phyloP scores from a whole-genome alignment of 1,284 basidiomycete species.

The Cutaneotrichosporon daszewskae region DNA sequence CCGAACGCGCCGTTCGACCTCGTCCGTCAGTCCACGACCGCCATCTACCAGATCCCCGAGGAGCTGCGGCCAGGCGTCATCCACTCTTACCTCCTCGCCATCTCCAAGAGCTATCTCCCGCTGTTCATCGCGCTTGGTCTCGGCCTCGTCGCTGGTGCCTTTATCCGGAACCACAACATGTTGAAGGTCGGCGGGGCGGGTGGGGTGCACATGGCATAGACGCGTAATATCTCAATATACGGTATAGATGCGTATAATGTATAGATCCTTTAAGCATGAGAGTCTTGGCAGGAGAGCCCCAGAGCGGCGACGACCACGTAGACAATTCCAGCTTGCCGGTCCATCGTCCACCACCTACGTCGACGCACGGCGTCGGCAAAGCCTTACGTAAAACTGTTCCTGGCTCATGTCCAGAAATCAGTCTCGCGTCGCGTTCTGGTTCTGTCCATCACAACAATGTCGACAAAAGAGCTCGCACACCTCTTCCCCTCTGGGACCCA shows the following conservation, averaged over 20 bases:
- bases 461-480: constrained; percentile 30
- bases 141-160: constrained; percentile 38
- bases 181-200: constrained; percentile 30
- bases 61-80: constrained; percentile 43
- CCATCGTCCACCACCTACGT: too few relatives aligned
- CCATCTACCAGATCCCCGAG: constrained; percentile 32
- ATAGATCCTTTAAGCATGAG: too few relatives aligned
- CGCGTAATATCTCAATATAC: too few relatives aligned
- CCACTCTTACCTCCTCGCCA: constrained; percentile 49
- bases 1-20: constrained; percentile 38
- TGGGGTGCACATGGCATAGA: neutral
- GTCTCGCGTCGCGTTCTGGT: too few relatives aligned
- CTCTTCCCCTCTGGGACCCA: constrained; percentile 42
- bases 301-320: too few relatives aligned
- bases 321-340: too few relatives aligned
- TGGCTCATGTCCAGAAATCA: too few relatives aligned
- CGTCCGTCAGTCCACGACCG: constrained; percentile 32
- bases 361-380: too few relatives aligned
- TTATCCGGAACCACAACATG: constrained; percentile 48
- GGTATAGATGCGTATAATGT: too few relatives aligned
- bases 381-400: too few relatives aligned
- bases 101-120: constrained; percentile 48
- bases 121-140: constrained; percentile 46
- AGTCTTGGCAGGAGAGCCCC: too few relatives aligned
- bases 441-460: constrained; percentile 27